A percentile compares a stretch with the other conserved stretches of the same genome.
Conservation (phyloP, 257 asterid species). For the Rhazya stricta region DNA sequence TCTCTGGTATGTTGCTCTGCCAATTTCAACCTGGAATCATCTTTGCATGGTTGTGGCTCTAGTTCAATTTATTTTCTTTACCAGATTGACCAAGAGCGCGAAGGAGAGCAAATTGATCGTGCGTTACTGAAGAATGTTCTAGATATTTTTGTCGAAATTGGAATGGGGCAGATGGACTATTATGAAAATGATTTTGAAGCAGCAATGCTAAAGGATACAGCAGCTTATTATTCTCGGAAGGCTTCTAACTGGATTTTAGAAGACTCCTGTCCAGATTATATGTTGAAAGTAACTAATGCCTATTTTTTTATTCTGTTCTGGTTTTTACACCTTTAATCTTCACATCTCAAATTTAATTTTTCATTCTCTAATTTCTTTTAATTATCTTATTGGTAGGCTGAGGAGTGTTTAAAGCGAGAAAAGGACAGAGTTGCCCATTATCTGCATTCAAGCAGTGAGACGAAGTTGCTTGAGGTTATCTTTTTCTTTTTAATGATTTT, state of each 20-base stretch:
- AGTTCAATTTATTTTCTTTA: slow-evolving; percentile 12
- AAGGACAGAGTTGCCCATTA: slow-evolving; percentile 92
- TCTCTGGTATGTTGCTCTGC: slow-evolving; percentile 57
- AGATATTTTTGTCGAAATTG: slow-evolving; percentile 95
- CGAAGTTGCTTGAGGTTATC: slow-evolving; percentile 92
- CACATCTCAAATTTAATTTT: neutral
- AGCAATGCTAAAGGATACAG: slow-evolving; percentile 75
- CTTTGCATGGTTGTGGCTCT: neutral
- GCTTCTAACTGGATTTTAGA: slow-evolving; percentile 98
- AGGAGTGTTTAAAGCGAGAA: slow-evolving; percentile 79
- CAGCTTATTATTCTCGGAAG: slow-evolving; percentile 94
- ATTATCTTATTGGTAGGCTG: slow-evolving; percentile 53
- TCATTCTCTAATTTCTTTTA: neutral
- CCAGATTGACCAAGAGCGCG: slow-evolving; percentile 96
- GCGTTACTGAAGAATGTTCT: slow-evolving; percentile 85
- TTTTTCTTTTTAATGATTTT: slow-evolving; percentile 20
- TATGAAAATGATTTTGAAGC: slow-evolving; percentile 89
- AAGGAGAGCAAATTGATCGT: slow-evolving; percentile 94
- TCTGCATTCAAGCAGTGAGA: slow-evolving; percentile 94
- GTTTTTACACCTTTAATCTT: neutral
- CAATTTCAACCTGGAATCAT: neutral
- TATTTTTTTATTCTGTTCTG: neutral
- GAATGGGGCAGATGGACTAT: slow-evolving; percentile 86
- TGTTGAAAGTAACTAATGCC: slow-evolving; percentile 62
- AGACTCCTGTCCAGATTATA: slow-evolving; percentile 98